phyloP scores from a whole-genome alignment of 2,329 filamentous ascomycete species.

The Leptographium radiaticola region DNA sequence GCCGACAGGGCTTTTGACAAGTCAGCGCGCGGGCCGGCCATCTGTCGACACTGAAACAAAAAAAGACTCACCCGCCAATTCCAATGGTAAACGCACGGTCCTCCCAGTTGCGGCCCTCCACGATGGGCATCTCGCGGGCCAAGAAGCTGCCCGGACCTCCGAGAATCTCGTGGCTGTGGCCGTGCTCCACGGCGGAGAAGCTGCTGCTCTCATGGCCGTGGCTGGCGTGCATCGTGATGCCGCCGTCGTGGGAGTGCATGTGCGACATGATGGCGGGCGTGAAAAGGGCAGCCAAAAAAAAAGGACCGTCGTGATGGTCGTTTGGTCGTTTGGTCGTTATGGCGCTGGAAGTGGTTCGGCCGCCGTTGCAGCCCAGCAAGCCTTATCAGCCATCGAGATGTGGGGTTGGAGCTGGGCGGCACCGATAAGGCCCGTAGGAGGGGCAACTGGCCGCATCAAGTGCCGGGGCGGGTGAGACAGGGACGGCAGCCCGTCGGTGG shows the following conservation, averaged over 20 bases:
- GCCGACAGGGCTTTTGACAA: constrained; percentile 61
- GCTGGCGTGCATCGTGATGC: constrained; percentile 17
- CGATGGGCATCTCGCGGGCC: constrained; percentile 83
- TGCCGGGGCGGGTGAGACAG: no score
- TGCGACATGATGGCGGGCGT: constrained; percentile 6
- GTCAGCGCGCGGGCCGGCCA: neutral
- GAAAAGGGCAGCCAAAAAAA: no score
- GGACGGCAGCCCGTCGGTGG: no score
- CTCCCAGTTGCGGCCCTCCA: constrained; percentile 75
- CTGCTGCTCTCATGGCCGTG: constrained; percentile 31
- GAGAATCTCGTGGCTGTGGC: constrained; percentile 91
- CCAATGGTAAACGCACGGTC: constrained; percentile 90
- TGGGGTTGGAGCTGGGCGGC: neutral
- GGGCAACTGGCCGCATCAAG: neutral
- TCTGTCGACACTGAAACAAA: neutral
- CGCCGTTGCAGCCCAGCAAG: neutral
- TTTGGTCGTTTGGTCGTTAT: no score
- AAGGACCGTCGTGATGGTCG: no score
- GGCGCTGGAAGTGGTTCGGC: no score
- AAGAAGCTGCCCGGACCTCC: constrained; percentile 85
- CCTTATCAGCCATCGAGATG: neutral
- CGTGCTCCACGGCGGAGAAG: constrained; percentile 57
- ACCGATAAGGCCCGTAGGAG: neutral
- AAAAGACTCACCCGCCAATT: constrained; percentile 71
- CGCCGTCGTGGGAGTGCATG: constrained; percentile 35